A percentile compares a stretch with the other conserved stretches of the same genome.
phyloP scores from a whole-genome alignment of 768 basidiomycete species.

The Solioccasus polychromus region DNA sequence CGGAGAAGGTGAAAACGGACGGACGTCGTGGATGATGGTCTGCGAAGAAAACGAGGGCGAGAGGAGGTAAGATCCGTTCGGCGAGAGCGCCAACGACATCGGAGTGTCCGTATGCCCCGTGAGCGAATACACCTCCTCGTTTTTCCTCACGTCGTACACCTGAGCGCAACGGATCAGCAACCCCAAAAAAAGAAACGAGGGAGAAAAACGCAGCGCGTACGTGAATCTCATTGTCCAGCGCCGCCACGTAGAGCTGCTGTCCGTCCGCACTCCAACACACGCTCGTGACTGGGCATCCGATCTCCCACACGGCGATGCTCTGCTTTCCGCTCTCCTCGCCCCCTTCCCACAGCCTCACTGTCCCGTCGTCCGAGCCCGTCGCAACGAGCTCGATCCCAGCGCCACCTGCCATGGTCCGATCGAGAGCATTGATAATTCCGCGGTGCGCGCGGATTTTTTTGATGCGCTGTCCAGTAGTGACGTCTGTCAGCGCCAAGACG shows the following conservation, averaged over 20 bases:
- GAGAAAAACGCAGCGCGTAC: constrained; percentile 54
- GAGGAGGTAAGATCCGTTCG: constrained; percentile 82
- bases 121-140: constrained; percentile 75
- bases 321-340: constrained; percentile 70
- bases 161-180: constrained; percentile 35
- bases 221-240: constrained; percentile 94
- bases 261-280: constrained; percentile 95
- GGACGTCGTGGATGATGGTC: constrained; percentile 86
- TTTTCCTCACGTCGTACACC: constrained; percentile 90
- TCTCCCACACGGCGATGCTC: constrained; percentile 74
- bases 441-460: constrained; percentile 85
- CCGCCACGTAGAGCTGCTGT: constrained; percentile 84
- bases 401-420: constrained; percentile 81
- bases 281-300: constrained; percentile 88
- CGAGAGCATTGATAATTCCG: constrained; percentile 87
- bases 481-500: constrained; percentile 69
- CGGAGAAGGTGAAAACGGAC: constrained; percentile 88
- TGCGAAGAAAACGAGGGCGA: constrained; percentile 90
- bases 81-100: constrained; percentile 88
- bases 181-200: neutral
- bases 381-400: constrained; percentile 82
- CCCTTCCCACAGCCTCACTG: constrained; percentile 90
- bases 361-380: constrained; percentile 90
- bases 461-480: constrained; percentile 79
- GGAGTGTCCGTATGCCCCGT: constrained; percentile 90